These are phyloP conservation scores for Flaveria robusta DNA, from an alignment of 129 eudicot genomes.

Conservation along the genomic window DNA sequence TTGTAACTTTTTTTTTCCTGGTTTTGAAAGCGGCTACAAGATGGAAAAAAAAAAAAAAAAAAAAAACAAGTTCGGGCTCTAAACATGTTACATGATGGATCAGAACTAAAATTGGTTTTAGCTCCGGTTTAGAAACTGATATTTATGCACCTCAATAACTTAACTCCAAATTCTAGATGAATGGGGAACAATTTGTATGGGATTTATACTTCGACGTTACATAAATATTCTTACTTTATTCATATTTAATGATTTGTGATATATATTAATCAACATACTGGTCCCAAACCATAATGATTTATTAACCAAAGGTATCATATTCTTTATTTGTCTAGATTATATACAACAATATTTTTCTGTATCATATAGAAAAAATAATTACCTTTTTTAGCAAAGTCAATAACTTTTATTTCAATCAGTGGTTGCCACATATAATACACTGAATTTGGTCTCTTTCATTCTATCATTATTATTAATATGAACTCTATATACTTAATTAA, in stretches of 20 bases:
- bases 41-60: too few relatives aligned
- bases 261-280: neutral
- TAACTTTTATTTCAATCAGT: constrained; percentile 1
- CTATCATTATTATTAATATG: neutral
- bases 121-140: too few relatives aligned
- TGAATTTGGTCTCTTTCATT: constrained; percentile 4
- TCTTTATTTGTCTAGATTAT: neutral
- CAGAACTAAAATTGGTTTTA: too few relatives aligned
- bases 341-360: neutral
- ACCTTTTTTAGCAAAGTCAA: constrained; percentile 3
- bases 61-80: too few relatives aligned
- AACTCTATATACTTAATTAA: constrained; percentile 4
- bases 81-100: too few relatives aligned
- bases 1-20: neutral
- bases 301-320: constrained; percentile 12
- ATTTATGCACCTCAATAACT: too few relatives aligned
- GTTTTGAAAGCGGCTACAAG: too few relatives aligned
- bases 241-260: neutral
- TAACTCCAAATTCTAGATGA: too few relatives aligned
- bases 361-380: neutral
- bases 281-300: constrained; percentile 7
- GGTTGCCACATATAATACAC: constrained; percentile 1
- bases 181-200: too few relatives aligned
- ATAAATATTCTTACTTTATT: neutral
- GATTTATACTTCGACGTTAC: too few relatives aligned